Evolutionary conservation across 805 yeast genomes (phyloP).

Genomic region (Danielia oregonensis): DNA sequence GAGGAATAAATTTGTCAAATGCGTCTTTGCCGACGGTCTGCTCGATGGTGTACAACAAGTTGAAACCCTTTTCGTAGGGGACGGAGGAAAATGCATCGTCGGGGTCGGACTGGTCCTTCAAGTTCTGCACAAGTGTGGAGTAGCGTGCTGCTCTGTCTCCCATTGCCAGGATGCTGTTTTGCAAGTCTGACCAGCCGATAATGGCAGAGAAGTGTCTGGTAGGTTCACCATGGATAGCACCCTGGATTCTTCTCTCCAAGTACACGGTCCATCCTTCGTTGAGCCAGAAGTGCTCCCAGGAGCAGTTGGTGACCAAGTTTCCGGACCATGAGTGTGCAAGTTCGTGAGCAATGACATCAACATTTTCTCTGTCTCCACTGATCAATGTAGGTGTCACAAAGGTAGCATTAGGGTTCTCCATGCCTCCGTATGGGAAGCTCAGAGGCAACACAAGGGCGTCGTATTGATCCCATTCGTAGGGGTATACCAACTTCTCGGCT

Average conservation of each 20-base stretch:
- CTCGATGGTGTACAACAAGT: slow-evolving; percentile 73
- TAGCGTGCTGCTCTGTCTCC: slow-evolving; percentile 49
- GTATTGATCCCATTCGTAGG: slow-evolving; percentile 81
- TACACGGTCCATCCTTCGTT: slow-evolving; percentile 97
- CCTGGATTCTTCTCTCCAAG: slow-evolving; percentile 78
- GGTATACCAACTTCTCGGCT: slow-evolving; percentile 73
- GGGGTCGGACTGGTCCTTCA: slow-evolving; percentile 71
- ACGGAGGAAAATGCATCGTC: slow-evolving; percentile 86
- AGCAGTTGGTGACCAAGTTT: slow-evolving; percentile 81
- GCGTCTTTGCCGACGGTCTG: slow-evolving; percentile 51
- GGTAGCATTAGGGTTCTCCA: slow-evolving; percentile 91
- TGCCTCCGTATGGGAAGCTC: slow-evolving; percentile 84
- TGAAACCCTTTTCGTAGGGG: slow-evolving; percentile 90
- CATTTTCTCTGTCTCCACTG: slow-evolving; percentile 79
- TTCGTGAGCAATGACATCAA: slow-evolving; percentile 90
- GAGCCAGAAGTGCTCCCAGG: slow-evolving; percentile 94
- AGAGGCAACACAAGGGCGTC: slow-evolving; percentile 79
- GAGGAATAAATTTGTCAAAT: slow-evolving; percentile 78
- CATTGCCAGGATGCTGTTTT: slow-evolving; percentile 62
- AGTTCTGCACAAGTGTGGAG: slow-evolving; percentile 65
- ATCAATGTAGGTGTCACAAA: slow-evolving; percentile 88
- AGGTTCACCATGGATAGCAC: slow-evolving; percentile 72
- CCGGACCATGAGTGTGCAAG: slow-evolving; percentile 93
- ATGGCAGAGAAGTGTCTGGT: slow-evolving; percentile 78
- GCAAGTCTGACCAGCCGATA: slow-evolving; percentile 85